Conservation (phyloP, 164 flowering plant species). For the Stephania yunnanensis region DNA sequence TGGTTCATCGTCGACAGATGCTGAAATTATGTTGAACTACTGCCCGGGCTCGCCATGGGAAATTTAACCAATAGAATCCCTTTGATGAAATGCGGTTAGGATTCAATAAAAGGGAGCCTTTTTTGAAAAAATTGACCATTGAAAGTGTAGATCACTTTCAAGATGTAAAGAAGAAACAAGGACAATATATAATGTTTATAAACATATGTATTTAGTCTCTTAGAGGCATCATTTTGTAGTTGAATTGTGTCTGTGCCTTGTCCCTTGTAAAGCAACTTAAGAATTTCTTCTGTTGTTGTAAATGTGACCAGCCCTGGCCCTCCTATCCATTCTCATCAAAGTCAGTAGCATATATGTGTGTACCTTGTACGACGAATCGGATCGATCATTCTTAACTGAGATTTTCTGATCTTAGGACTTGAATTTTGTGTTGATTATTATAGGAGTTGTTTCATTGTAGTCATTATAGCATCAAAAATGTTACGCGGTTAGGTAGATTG, state of each 20-base stretch:
- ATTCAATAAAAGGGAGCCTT: not conserved
- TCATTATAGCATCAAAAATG: too few species aligned
- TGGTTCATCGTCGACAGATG: conserved; percentile 9
- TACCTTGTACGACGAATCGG: too few species aligned
- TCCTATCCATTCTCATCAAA: too few species aligned
- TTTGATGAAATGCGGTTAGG: not conserved
- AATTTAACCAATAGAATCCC: not conserved
- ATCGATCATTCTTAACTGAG: too few species aligned
- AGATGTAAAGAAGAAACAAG: not conserved
- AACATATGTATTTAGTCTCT: not conserved
- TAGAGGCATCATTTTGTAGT: not conserved
- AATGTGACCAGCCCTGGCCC: too few species aligned
- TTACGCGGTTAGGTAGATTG: too few species aligned
- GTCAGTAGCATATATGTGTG: too few species aligned
- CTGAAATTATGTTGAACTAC: not conserved
- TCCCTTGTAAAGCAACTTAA: not conserved
- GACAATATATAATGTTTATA: not conserved
- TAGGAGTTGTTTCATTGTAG: too few species aligned
- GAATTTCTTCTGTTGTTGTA: too few species aligned
- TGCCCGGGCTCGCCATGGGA: not conserved
- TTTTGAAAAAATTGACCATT: not conserved
- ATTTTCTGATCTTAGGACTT: too few species aligned
- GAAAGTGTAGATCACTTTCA: not conserved
- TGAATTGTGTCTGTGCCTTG: not conserved
- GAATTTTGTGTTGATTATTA: too few species aligned